phyloP scores from a whole-genome alignment of 129 eudicot species.

The Gnaphalium uliginosum region DNA sequence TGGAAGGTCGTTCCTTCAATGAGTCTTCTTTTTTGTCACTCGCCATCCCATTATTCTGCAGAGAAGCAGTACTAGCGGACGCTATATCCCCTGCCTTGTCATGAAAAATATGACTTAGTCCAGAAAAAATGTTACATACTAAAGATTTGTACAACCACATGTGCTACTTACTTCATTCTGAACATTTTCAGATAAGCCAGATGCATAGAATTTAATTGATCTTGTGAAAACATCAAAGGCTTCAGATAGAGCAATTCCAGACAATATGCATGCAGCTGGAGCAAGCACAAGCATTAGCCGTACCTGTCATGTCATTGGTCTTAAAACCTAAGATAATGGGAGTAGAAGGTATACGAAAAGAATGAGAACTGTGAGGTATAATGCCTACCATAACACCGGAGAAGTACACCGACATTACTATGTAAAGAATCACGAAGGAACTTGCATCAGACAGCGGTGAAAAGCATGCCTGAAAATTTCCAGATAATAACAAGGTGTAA shows the following conservation, averaged over 20 bases:
- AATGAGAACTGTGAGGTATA: not conserved
- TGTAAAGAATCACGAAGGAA: slow-evolving; percentile 88
- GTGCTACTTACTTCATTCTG: slow-evolving; percentile 53
- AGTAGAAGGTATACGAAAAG: slow-evolving; percentile 17
- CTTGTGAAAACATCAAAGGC: slow-evolving; percentile 85
- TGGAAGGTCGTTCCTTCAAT: slow-evolving; percentile 69
- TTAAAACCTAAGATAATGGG: not conserved
- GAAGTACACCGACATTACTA: slow-evolving; percentile 91
- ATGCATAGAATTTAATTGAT: slow-evolving; percentile 72
- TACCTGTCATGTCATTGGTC: slow-evolving; percentile 49
- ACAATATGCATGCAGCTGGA: slow-evolving; percentile 99
- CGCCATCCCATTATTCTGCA: slow-evolving; percentile 53
- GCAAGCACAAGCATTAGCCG: slow-evolving; percentile 98
- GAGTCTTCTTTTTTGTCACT: slow-evolving; percentile 64
- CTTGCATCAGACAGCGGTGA: slow-evolving; percentile 93
- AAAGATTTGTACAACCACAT: slow-evolving; percentile 8
- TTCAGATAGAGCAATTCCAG: slow-evolving; percentile 98
- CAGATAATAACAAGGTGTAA: slow-evolving; percentile 13
- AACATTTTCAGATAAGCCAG: slow-evolving; percentile 39
- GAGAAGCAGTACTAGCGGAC: slow-evolving; percentile 41
- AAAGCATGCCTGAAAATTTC: slow-evolving; percentile 73
- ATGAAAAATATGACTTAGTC: slow-evolving; percentile 30
- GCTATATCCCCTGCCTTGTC: slow-evolving; percentile 69
- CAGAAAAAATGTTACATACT: slow-evolving; percentile 3
- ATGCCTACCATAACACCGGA: slow-evolving; percentile 95